phyloP scores from a whole-genome alignment of 202 grass and related monocot species.

The Carex sylvatica region DNA sequence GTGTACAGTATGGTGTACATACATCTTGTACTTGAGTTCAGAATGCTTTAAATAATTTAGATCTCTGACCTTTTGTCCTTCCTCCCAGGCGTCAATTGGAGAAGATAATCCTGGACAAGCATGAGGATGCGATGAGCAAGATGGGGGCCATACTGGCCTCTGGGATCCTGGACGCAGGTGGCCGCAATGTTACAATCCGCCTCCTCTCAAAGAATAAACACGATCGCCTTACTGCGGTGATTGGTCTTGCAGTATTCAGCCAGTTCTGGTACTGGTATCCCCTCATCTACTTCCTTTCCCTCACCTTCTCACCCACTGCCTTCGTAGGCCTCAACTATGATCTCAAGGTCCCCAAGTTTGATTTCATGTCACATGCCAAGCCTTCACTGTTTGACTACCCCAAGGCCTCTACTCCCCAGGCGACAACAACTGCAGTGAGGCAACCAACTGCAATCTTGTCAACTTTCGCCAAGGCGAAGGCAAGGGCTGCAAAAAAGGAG shows the following conservation, averaged over 20 bases:
- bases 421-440: constrained; percentile 71
- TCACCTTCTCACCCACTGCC: constrained; percentile 89
- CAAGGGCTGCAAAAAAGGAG: constrained; percentile 82
- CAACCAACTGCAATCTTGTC: constrained; percentile 91
- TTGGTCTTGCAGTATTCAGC: constrained; percentile 93
- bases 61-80: not conserved
- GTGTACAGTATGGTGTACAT: not conserved
- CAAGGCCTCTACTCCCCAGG: constrained; percentile 67
- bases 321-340: constrained; percentile 93
- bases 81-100: constrained; percentile 72
- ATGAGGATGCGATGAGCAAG: constrained; percentile 99
- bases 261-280: constrained; percentile 99
- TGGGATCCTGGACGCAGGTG: constrained; percentile 97
- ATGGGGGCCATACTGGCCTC: constrained; percentile 99
- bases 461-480: constrained; percentile 92
- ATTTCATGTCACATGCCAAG: constrained; percentile 90
- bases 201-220: constrained; percentile 93
- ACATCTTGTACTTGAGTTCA: not conserved
- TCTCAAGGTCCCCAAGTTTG: constrained; percentile 95
- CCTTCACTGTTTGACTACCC: constrained; percentile 91
- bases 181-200: constrained; percentile 95
- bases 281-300: constrained; percentile 87
- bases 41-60: not conserved
- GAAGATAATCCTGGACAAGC: constrained; percentile 99
- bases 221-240: constrained; percentile 87